Evolutionary conservation across 768 basidiomycete genomes (phyloP).

Genomic region (Serendipita sp.): DNA sequence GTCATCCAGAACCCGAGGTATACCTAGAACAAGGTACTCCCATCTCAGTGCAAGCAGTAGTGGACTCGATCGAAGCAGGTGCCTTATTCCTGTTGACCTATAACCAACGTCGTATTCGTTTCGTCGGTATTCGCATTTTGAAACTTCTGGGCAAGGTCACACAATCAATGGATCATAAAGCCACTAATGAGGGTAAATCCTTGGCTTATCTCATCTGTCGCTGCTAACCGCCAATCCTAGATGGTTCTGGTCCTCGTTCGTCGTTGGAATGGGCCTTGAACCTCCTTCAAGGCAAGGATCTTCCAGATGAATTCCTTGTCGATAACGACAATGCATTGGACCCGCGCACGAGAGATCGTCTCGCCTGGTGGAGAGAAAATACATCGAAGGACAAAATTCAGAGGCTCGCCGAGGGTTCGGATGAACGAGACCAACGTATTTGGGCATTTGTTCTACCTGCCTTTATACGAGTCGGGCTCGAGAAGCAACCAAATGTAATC

Average conservation of each 20-base stretch:
- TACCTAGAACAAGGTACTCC: not conserved
- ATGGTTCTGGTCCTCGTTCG: not conserved
- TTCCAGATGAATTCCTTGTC: not conserved
- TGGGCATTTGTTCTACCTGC: constrained; percentile 62
- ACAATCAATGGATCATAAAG: not conserved
- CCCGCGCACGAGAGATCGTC: not conserved
- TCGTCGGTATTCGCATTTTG: constrained; percentile 47
- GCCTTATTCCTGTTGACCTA: constrained; percentile 60
- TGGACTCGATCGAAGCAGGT: constrained; percentile 53
- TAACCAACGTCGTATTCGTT: constrained; percentile 33
- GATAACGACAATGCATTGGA: constrained; percentile 7
- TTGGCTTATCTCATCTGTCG: not conserved
- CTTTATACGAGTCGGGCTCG: constrained; percentile 42
- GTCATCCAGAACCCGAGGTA: not conserved
- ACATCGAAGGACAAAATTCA: constrained; percentile 41
- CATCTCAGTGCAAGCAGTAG: constrained; percentile 25
- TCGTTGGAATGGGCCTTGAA: not conserved
- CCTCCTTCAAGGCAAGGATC: constrained; percentile 4
- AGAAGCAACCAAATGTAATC: constrained; percentile 31
- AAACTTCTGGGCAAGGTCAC: constrained; percentile 32
- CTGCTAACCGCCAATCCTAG: constrained; percentile 26
- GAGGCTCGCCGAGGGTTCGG: constrained; percentile 54
- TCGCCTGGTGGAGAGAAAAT: constrained; percentile 36
- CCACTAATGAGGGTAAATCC: not conserved
- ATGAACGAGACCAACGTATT: constrained; percentile 49